Base-by-base conservation (phyloP, 495 filamentous ascomycete species). In the Lentithecium fluviatile region DNA sequence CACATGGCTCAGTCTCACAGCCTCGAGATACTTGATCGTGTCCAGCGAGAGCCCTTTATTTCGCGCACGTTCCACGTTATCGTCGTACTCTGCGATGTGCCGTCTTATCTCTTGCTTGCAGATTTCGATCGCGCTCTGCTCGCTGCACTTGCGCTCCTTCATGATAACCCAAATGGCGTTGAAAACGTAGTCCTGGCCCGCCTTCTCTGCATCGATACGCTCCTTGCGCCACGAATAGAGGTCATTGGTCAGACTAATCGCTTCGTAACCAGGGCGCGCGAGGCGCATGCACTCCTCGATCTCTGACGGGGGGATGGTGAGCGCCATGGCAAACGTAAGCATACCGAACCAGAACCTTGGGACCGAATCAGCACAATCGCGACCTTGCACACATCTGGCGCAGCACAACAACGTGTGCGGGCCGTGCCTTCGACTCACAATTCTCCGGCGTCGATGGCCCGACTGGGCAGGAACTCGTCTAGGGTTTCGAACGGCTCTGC, bases 91-190 rank as follows among this genome's bases (percentile, higher is more conserved):
- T 12, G 23, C 25, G 19, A 62, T 25, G 4, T 25, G 21, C 19
- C 48, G 19, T 19, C 8, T 10, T 15, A 56, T 56, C 23, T 49
- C 20, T 19, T 54, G 13, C 15, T 37, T 36, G 34, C 59, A 62
- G 2, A 62, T 6, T 21, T 20, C 45, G 10, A 32, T 49, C 2
- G 59, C 59, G 20, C 50, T 43, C 3, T 24, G 21, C 25, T 71
- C 67, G 0, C 20, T 53, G 6, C 73, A 52, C 2, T 55, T 55
- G 5, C 60, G 55, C 53, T 74, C 69, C 21, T 48, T 47, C 74
- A 75, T 74, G 19, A 73, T 59, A 32, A 77, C 73, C 68, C 64
- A 75, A 24, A 77, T 66, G 13, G 73, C 74, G 56, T 76, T 75
- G 36, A 69, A 56, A 15, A 75, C 68, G 12, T 70, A 72, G 36